These are phyloP conservation scores for Boletus sp. DNA, from an alignment of 768 basidiomycete genomes.

Conservation along the genomic window DNA sequence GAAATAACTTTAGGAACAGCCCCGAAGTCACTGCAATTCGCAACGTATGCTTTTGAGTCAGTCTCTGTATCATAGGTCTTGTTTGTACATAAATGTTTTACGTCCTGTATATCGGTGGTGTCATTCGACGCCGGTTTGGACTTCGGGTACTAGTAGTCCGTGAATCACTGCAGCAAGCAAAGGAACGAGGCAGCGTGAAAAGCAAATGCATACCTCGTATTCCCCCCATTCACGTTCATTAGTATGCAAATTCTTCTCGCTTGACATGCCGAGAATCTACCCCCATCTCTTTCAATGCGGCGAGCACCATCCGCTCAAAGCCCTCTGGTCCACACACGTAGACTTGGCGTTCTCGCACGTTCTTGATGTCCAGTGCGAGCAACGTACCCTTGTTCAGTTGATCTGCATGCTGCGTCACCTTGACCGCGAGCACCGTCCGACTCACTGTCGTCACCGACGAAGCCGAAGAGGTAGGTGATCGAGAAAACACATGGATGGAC, in stretches of 20 bases:
- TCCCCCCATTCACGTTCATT: not conserved
- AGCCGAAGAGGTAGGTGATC: not conserved
- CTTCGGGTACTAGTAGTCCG: no score
- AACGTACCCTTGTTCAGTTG: constrained; percentile 17
- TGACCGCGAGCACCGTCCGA: constrained; percentile 17
- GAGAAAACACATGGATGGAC: constrained; percentile 41
- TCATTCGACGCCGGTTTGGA: no score
- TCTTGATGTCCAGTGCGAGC: constrained; percentile 4
- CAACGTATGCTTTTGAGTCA: not conserved
- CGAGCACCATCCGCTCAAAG: constrained; percentile 43
- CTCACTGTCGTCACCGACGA: not conserved
- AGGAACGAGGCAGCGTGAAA: not conserved
- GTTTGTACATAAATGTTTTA: not conserved
- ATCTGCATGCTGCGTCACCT: constrained; percentile 16
- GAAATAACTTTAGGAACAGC: not conserved
- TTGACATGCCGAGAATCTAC: constrained; percentile 33
- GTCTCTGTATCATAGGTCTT: not conserved
- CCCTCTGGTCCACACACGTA: constrained; percentile 52
- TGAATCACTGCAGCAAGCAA: not conserved
- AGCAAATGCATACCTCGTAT: no score
- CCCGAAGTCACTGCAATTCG: not conserved
- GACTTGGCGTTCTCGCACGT: constrained; percentile 26
- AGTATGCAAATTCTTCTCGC: constrained; percentile 47
- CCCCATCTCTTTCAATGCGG: constrained; percentile 35
- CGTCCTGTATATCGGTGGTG: not conserved